Conservation (phyloP, 169 alveolate genomes). For the Plasmodium ovale region DNA sequence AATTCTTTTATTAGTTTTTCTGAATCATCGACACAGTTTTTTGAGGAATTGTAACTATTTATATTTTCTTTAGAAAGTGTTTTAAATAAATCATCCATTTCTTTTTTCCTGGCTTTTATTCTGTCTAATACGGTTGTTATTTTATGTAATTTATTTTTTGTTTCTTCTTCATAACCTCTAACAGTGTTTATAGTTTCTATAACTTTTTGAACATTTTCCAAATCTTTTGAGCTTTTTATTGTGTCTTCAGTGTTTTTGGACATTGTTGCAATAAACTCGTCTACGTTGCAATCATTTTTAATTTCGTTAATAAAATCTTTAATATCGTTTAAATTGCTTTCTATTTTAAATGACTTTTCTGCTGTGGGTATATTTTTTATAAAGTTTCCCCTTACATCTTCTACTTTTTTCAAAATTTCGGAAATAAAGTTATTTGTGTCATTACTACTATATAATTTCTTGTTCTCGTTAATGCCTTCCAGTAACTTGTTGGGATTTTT, state of each 20-base stretch:
- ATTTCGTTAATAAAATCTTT: background rate
- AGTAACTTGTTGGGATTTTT: background rate
- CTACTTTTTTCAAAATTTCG: constrained; percentile 6
- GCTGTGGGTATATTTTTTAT: background rate
- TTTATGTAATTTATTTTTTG: background rate
- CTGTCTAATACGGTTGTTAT: background rate
- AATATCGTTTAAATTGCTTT: constrained; percentile 1
- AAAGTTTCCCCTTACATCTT: background rate
- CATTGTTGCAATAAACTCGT: background rate
- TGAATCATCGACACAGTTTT: background rate
- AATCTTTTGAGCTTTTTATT: background rate
- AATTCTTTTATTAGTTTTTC: background rate
- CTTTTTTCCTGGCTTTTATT: background rate
- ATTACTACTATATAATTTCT: background rate
- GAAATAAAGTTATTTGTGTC: background rate
- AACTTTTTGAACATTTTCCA: background rate
- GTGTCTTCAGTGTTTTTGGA: background rate
- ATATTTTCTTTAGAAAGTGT: background rate
- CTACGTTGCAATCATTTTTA: background rate
- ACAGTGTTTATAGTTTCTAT: background rate
- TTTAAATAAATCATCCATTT: constrained; percentile 10
- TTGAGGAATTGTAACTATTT: background rate
- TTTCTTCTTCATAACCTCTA: background rate
- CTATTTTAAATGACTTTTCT: background rate
- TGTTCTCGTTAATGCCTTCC: background rate